Conservation (phyloP, 1,284 basidiomycete species). For the Sphaerobolus stellatus region DNA sequence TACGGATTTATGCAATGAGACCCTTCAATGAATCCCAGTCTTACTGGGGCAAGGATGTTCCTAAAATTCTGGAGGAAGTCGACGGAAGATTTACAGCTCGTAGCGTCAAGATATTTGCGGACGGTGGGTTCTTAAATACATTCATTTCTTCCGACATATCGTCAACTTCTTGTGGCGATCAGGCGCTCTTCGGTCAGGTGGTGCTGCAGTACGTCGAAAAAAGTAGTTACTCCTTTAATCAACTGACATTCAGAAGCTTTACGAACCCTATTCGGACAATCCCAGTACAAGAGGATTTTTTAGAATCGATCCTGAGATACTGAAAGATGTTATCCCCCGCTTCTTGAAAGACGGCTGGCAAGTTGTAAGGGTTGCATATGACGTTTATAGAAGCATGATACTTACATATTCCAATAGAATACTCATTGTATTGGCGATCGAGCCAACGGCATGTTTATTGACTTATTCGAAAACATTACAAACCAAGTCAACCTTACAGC, state of each 20-base stretch:
- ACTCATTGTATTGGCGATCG: conserved; percentile 91
- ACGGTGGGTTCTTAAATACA: conserved; percentile 37
- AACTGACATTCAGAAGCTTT: conserved; percentile 37
- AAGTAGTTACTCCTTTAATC: not conserved
- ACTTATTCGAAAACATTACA: conserved; percentile 74
- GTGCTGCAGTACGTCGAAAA: conserved; percentile 56
- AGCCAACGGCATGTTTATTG: conserved; percentile 78
- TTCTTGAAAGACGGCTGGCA: conserved; percentile 72
- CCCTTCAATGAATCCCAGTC: conserved; percentile 48
- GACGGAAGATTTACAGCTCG: conserved; percentile 66
- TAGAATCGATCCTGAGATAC: conserved; percentile 51
- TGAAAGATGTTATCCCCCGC: conserved; percentile 55
- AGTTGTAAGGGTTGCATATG: conserved; percentile 51
- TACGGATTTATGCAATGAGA: conserved; percentile 76
- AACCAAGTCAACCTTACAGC: conserved; percentile 44
- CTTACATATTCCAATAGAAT: conserved; percentile 49
- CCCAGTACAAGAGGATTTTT: conserved; percentile 70
- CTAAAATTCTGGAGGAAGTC: conserved; percentile 62
- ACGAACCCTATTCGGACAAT: conserved; percentile 82
- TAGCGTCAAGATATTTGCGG: conserved; percentile 81
- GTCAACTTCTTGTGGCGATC: not conserved
- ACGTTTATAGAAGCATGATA: not conserved
- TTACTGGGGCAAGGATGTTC: conserved; percentile 67
- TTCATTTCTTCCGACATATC: not conserved
- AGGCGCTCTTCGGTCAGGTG: conserved; percentile 85